phyloP scores from a whole-genome alignment of 768 basidiomycete species.

The Boletus pseudo-olivaceus region DNA sequence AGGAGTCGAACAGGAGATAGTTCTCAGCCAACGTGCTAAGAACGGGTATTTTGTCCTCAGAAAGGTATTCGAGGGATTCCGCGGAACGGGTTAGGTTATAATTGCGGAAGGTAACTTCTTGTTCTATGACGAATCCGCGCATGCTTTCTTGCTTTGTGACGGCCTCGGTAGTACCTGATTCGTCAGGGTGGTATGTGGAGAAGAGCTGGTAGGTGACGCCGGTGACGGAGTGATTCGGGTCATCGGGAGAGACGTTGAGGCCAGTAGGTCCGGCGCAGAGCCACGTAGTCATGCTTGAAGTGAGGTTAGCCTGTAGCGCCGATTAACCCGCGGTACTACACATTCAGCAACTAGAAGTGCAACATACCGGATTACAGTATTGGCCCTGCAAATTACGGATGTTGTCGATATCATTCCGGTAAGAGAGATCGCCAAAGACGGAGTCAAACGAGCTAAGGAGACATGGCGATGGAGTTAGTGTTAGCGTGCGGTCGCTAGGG shows the following conservation, averaged over 20 bases:
- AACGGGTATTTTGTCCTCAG: constrained; percentile 24
- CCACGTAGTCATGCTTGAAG: constrained; percentile 5
- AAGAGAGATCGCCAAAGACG: constrained; percentile 27
- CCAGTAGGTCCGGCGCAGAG: constrained; percentile 19
- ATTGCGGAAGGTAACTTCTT: constrained; percentile 11
- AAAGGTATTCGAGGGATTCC: constrained; percentile 18
- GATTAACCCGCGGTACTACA: neutral
- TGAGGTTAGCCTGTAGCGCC: constrained; percentile 8
- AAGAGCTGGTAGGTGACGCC: constrained; percentile 25
- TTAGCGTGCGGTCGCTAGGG: neutral
- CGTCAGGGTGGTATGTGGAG: constrained; percentile 20
- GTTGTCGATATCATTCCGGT: constrained; percentile 23
- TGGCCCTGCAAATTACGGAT: constrained; percentile 14
- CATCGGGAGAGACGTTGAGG: constrained; percentile 21
- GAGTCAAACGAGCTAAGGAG: constrained; percentile 22
- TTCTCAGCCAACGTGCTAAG: constrained; percentile 23
- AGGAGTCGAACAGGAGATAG: constrained; percentile 21
- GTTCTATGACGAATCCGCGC: constrained; percentile 24
- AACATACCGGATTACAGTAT: constrained; percentile 25
- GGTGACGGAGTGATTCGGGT: constrained; percentile 24
- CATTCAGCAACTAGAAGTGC: no score
- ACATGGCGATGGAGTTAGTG: neutral
- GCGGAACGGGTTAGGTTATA: constrained; percentile 14
- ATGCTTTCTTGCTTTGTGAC: constrained; percentile 9
- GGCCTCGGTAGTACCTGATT: neutral